A percentile compares a stretch with the other conserved stretches of the same genome.
These are phyloP conservation scores for Zychaea mexicana DNA, from an alignment of 371 early-diverging fungal genomes.

Conservation along the genomic window DNA sequence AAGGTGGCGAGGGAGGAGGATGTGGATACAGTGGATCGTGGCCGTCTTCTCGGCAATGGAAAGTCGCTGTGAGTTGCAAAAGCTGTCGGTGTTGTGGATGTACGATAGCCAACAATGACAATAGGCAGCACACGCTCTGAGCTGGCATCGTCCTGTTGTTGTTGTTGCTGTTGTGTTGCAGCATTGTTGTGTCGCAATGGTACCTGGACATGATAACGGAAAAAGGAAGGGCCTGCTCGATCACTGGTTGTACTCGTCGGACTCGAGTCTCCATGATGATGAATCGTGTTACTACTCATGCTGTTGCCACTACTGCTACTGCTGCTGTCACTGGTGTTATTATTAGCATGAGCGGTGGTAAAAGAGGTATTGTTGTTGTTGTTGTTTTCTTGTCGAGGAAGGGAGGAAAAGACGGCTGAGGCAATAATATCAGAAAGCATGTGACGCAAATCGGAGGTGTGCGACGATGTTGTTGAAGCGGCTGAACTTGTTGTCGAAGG, in stretches of 20 bases:
- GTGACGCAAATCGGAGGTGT: conserved; percentile 22
- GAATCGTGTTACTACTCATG: too few species aligned
- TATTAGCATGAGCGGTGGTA: background rate
- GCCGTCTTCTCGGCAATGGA: conserved; percentile 14
- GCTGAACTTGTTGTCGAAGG: conserved; percentile 16
- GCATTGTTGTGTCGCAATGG: background rate
- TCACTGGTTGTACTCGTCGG: background rate
- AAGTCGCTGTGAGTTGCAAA: conserved; percentile 3
- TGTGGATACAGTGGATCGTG: conserved; percentile 25
- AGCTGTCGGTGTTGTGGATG: conserved; percentile 6
- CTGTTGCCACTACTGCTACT: conserved; percentile 1
- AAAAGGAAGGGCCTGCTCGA: background rate
- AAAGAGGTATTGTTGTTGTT: conserved; percentile 14
- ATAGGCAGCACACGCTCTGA: conserved; percentile 16
- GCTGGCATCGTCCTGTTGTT: background rate
- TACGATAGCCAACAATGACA: conserved; percentile 26
- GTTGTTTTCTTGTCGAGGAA: conserved; percentile 7
- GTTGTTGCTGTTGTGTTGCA: background rate
- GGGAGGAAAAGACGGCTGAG: conserved; percentile 18
- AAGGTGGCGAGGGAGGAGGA: conserved; percentile 29
- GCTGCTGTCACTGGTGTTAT: background rate
- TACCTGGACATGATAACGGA: conserved; percentile 5
- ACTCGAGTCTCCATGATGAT: background rate
- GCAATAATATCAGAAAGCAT: conserved; percentile 29
- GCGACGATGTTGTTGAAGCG: conserved; percentile 25